A percentile compares a stretch with the other conserved stretches of the same genome.
Evolutionary conservation across 2,329 filamentous ascomycete genomes (phyloP).

Genomic region (Lasiodiplodia gonubiensis): DNA sequence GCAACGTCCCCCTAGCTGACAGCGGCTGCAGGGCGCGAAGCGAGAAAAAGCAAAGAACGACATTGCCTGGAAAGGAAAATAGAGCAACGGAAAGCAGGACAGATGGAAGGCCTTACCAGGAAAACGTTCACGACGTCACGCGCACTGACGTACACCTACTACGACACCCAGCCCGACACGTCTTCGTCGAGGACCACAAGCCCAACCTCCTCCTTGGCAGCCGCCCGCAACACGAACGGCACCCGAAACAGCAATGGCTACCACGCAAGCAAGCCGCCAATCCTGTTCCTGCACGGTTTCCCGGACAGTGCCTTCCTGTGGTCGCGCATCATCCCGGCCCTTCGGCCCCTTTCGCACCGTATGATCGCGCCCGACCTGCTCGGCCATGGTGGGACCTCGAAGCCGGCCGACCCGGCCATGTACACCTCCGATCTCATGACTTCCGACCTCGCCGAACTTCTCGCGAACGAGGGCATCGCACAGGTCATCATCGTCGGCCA

Average conservation of each 20-base stretch:
- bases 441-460: constrained; percentile 29
- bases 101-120: constrained; percentile 27
- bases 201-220: neutral
- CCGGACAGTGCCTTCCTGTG: constrained; percentile 53
- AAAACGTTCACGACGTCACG: constrained; percentile 29
- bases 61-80: neutral
- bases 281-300: constrained; percentile 55
- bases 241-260: neutral
- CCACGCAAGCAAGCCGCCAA: constrained; percentile 18
- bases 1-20: neutral
- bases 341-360: constrained; percentile 48
- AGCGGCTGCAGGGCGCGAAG: neutral
- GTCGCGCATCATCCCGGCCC: constrained; percentile 46
- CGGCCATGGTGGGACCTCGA: constrained; percentile 41
- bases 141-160: constrained; percentile 31
- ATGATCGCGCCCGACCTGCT: constrained; percentile 46
- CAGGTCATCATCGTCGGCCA: constrained; percentile 53
- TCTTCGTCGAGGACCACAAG: neutral
- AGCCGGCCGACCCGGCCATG: constrained; percentile 30
- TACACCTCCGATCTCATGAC: constrained; percentile 29
- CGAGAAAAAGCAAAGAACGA: constrained; percentile 4
- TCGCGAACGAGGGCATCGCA: constrained; percentile 34
- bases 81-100: neutral
- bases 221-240: neutral
- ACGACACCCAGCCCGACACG: constrained; percentile 9